Evolutionary conservation across 106 monocot species (phyloP).

Genomic region (Platanthera zijinensis): DNA sequence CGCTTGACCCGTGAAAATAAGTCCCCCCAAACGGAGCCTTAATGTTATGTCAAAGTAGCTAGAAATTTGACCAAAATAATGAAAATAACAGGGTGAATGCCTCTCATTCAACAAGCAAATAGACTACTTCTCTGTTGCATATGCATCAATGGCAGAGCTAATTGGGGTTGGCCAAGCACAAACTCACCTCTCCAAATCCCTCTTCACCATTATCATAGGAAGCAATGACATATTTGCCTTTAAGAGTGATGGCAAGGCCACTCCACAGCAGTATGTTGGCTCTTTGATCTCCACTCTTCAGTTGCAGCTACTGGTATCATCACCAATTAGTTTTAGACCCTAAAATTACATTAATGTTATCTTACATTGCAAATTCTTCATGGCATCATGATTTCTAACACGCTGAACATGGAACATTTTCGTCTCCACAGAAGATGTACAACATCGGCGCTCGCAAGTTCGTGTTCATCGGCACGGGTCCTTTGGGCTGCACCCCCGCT

Average conservation of each 20-base stretch:
- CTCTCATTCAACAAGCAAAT: slow-evolving; percentile 47
- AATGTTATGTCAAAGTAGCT: too few species aligned
- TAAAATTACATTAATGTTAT: too few species aligned
- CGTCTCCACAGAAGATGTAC: slow-evolving; percentile 48
- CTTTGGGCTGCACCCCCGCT: slow-evolving; percentile 67
- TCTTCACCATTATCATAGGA: slow-evolving; percentile 50
- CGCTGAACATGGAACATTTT: not conserved
- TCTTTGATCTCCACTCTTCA: slow-evolving; percentile 33
- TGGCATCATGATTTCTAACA: not conserved
- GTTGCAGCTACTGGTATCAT: slow-evolving; percentile 45
- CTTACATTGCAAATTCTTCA: not conserved
- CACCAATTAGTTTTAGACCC: too few species aligned
- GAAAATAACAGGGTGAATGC: slow-evolving; percentile 29
- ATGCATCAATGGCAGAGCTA: slow-evolving; percentile 22
- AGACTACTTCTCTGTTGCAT: slow-evolving; percentile 33
- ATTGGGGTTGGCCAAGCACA: slow-evolving; percentile 20
- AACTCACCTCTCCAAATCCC: slow-evolving; percentile 43
- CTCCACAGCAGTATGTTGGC: slow-evolving; percentile 37
- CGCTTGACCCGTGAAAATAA: too few species aligned
- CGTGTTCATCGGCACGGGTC: slow-evolving; percentile 45
- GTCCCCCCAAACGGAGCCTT: too few species aligned
- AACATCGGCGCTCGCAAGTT: slow-evolving; percentile 70
- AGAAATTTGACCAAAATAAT: not conserved
- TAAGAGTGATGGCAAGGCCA: not conserved
- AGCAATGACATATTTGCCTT: slow-evolving; percentile 71